Evolutionary conservation across 345 rosid genomes (phyloP), one percentile per base, ranked within the genome.

Genomic region (Ricinus communis): DNA sequence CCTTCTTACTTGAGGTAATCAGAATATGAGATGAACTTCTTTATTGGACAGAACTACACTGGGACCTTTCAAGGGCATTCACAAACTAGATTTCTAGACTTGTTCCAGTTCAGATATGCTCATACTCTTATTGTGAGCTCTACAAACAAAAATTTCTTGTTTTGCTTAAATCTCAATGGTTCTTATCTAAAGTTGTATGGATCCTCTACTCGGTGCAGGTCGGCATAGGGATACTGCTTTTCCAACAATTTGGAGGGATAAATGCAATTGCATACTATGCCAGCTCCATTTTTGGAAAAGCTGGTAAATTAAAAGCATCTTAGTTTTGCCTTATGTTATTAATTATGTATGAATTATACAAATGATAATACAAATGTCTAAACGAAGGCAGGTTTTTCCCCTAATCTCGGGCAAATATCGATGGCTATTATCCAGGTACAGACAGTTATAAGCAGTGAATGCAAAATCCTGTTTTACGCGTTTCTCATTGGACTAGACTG

Each of bases 81-180:
- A 14, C 64, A 71, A 18, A 71, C 79, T 25, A 66, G 82, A 59
- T 43, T 82, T 62, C 28, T 80, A n/a, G 85, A 88, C 65, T 69
- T 91, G 71, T 87, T 91, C 75, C 80, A 85, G 46, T 47, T 33
- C 54, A 86, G 83, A 85, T 91, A 87, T 78, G 76, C 82, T 12
- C 74, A 61, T 65, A 68, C 84, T 58, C 90, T 89, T 62, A 80
- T 71, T 1, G 95, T 91, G 64, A 74, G 88, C 49, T 19, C 36
- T 24, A 25, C 52, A 45, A 72, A 50, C 7, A 30, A 8, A 9
- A 15, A 24, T 3, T n/a, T n/a, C 18, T 25, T 45, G 15, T 6
- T 30, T 16, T 16, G 10, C 2, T 66, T 41, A 24, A 53, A 8
- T 53, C 13, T 19, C 14, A 19, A 24, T 36, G 4, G 40, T 8